phyloP scores from a whole-genome alignment of 2,329 filamentous ascomycete genomes.

The Aspergillus bombycis region DNA sequence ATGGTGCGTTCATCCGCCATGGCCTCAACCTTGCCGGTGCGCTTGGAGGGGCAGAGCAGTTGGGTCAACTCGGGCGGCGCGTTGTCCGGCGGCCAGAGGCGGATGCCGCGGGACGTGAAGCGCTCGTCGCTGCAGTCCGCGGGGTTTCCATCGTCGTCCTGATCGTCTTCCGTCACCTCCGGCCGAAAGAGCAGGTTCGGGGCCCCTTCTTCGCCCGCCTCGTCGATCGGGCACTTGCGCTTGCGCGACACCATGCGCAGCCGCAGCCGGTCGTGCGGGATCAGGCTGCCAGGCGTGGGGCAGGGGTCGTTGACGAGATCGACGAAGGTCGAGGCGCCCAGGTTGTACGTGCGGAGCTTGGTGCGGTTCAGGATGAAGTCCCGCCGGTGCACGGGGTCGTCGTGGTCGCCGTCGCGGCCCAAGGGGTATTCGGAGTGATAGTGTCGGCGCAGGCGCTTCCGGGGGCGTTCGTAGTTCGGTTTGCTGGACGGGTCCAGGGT shows the following conservation, averaged over 20 bases:
- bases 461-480: conserved; percentile 39
- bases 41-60: conserved; percentile 43
- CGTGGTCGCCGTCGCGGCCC: conserved; percentile 21
- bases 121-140: conserved; percentile 42
- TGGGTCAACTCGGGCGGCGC: conserved; percentile 41
- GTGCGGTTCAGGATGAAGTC: conserved; percentile 51
- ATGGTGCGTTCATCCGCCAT: conserved; percentile 45
- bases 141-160: conserved; percentile 22
- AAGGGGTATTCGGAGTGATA: conserved; percentile 45
- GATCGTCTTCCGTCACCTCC: conserved; percentile 28
- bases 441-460: conserved; percentile 41
- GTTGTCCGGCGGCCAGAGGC: conserved; percentile 47
- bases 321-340: conserved; percentile 44
- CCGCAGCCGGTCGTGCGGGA: conserved; percentile 43
- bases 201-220: conserved; percentile 30
- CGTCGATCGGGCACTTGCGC: conserved; percentile 43
- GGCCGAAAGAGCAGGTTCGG: conserved; percentile 33
- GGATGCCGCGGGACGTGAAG: conserved; percentile 42
- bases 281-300: conserved; percentile 26
- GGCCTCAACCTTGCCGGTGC: conserved; percentile 38
- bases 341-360: conserved; percentile 47
- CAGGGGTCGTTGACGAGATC: conserved; percentile 48
- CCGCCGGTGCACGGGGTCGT: conserved; percentile 27
- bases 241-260: conserved; percentile 48
- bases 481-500: conserved; percentile 30